These are phyloP conservation scores for Tolypocladium capitatum DNA, from an alignment of 2,329 filamentous ascomycete species.

Conservation along the genomic window DNA sequence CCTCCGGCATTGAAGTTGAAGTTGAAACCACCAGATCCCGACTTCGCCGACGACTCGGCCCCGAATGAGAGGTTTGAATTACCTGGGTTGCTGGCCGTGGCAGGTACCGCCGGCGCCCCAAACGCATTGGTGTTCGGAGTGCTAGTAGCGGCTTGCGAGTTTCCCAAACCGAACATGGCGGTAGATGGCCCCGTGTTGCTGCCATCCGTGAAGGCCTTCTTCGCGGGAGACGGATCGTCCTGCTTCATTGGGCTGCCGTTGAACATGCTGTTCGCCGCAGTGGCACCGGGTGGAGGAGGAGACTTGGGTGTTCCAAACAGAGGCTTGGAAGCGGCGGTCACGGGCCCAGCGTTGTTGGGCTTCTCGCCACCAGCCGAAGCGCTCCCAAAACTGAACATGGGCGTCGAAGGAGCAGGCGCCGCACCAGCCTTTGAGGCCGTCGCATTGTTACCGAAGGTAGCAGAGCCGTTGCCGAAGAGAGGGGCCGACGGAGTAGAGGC, in stretches of 20 bases:
- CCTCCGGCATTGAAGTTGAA: constrained; percentile 12
- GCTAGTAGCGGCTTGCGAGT: constrained; percentile 2
- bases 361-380: constrained; percentile 10
- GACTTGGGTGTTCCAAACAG: constrained; percentile 25
- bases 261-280: constrained; percentile 19
- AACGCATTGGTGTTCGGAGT: constrained; percentile 26
- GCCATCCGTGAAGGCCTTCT: constrained; percentile 19
- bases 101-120: constrained; percentile 12
- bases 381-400: constrained; percentile 21
- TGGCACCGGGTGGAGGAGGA: constrained; percentile 14
- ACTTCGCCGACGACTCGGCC: constrained; percentile 10
- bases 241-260: constrained; percentile 31
- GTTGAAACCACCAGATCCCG: constrained; percentile 15
- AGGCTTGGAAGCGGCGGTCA: constrained; percentile 17
- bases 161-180: constrained; percentile 23
- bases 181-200: constrained; percentile 10
- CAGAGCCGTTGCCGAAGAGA: constrained; percentile 17
- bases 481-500: constrained; percentile 6
- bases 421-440: constrained; percentile 10
- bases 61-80: constrained; percentile 24
- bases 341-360: constrained; percentile 11
- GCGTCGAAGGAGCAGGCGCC: constrained; percentile 9
- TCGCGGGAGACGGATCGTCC: constrained; percentile 24
- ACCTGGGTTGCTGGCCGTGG: constrained; percentile 9
- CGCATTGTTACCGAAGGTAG: constrained; percentile 4